Conservation (phyloP, 179 eudicot species). For the Corrigiola litoralis region DNA sequence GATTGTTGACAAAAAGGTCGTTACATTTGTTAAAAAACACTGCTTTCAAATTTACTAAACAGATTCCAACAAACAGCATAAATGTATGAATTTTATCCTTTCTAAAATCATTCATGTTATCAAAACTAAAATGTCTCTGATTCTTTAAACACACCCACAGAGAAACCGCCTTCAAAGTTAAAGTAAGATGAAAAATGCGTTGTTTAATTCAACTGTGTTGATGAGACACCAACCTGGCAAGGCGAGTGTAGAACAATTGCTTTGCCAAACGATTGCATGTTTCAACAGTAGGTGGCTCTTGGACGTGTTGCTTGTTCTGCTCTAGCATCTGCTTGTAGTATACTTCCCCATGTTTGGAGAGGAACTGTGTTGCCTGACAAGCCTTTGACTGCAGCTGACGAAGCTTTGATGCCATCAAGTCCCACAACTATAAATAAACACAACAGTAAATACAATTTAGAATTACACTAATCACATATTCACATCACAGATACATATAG, state of each 20-base stretch:
- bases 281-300: slow-evolving; percentile 42
- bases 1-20: no score
- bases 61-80: no score
- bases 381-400: slow-evolving; percentile 44
- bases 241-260: slow-evolving; percentile 45
- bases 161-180: background rate
- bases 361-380: slow-evolving; percentile 34
- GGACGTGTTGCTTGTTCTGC: slow-evolving; percentile 38
- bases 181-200: background rate
- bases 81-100: no score
- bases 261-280: slow-evolving; percentile 42
- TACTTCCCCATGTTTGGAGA: slow-evolving; percentile 30
- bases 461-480: no score
- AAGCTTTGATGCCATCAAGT: slow-evolving; percentile 39
- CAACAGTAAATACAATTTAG: no score
- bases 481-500: no score
- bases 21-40: no score
- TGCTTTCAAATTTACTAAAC: no score
- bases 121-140: no score
- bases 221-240: slow-evolving; percentile 33
- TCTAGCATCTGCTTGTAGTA: slow-evolving; percentile 43
- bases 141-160: no score
- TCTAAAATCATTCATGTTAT: no score
- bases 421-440: slow-evolving; percentile 16
- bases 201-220: background rate